These are phyloP conservation scores for Amanita jacksonii DNA, from an alignment of 768 basidiomycete species.

Conservation along the genomic window DNA sequence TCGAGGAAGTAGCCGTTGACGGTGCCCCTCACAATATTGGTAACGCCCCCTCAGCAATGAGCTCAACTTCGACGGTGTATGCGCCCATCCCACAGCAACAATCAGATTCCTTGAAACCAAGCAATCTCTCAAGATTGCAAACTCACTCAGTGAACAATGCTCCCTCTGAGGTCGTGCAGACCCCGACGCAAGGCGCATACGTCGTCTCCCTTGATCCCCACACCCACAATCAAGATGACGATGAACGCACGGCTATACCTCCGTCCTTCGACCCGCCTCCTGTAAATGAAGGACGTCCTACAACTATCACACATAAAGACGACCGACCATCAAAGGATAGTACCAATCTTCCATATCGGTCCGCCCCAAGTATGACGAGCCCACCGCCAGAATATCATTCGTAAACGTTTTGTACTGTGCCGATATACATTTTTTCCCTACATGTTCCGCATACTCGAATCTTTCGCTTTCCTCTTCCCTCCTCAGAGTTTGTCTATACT, in stretches of 20 bases:
- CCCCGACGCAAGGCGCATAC: constrained; percentile 3
- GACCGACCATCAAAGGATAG: not conserved
- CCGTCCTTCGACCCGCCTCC: too few relatives aligned
- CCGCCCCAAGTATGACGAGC: not conserved
- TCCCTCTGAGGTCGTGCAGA: not conserved
- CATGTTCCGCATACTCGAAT: too few relatives aligned
- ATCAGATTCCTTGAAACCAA: not conserved
- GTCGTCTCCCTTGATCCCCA: not conserved
- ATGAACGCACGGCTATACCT: not conserved
- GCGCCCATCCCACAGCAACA: not conserved
- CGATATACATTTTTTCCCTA: not conserved
- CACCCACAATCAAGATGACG: constrained; percentile 1
- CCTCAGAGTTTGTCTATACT: too few relatives aligned
- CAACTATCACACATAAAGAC: not conserved
- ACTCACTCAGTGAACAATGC: not conserved
- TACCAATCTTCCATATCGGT: not conserved
- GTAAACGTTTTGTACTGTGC: not conserved
- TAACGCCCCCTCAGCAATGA: not conserved
- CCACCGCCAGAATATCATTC: constrained; percentile 1
- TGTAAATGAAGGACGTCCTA: not conserved
- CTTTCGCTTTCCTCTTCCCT: too few relatives aligned
- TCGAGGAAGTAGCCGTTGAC: not conserved
- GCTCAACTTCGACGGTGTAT: constrained; percentile 2
- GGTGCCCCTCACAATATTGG: not conserved
- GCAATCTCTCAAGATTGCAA: not conserved